Evolutionary conservation across 148 eudicot genomes (phyloP), one percentile per base, ranked within the genome.

Genomic region (Euryodendron excelsum): DNA sequence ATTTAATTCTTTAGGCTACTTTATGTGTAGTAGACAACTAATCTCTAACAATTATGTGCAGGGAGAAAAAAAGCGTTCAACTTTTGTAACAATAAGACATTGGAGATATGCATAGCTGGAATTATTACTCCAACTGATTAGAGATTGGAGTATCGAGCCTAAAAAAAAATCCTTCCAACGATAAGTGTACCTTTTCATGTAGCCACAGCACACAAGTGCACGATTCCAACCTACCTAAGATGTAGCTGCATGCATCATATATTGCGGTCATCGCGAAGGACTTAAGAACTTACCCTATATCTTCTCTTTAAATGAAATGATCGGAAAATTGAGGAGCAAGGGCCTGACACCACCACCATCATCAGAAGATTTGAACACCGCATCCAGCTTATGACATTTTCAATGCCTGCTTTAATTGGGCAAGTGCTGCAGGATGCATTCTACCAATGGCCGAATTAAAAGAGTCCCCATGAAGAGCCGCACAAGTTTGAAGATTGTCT

Each of bases 401-500:
- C 72, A 96, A 82, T 74, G 97, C 99, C 84, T 90, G 92, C 84
- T 96, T 96, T 79, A 92, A 81, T 83, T 96, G 98, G 50, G 90
- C 80, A 59, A 96, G 81, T 73, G 93, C 93, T 64, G 99, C 78
- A 77, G 99, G 99, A 85, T 96, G 92, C 91, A 96, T 89, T 84
- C 92, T 87, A 52, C 89, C 84, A 55, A 96, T 91, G 56, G 95
- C 92, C 23, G 89, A 83, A 81, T 92, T 91, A 78, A 96, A 96
- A 71, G 93, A 76, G 70, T 96, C 99, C 74, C 99, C 97, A 79
- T 93, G 99, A 84, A 93, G 87, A 50, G 92, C 71, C 55, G 99
- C 90, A 87, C 99, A 93, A 36, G 98, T 93, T 79, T 96, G 97
- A 78, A 96, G 99, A 76, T 92, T 96, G 33, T 93, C 99, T 73